Evolutionary conservation across 148 eudicot genomes (phyloP).

Genomic region (Silene latifolia): DNA sequence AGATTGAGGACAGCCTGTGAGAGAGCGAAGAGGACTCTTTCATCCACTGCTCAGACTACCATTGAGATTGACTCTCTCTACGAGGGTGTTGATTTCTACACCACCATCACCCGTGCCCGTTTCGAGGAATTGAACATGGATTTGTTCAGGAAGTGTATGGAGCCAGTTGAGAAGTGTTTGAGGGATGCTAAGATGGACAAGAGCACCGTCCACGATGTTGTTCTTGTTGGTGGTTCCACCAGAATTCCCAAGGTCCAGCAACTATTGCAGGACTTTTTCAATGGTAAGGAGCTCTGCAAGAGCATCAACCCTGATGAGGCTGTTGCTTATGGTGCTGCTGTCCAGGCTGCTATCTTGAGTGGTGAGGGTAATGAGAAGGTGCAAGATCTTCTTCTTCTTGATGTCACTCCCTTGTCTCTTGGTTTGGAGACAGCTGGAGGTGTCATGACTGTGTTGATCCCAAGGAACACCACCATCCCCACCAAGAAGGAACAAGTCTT

Average conservation of each 20-base stretch:
- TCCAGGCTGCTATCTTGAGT: conserved; percentile 35
- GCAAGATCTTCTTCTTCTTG: conserved; percentile 29
- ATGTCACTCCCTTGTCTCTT: conserved; percentile 29
- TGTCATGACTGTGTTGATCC: conserved; percentile 32
- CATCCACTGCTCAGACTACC: conserved; percentile 35
- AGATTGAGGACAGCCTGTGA: conserved; percentile 32
- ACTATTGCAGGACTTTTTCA: conserved; percentile 32
- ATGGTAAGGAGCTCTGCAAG: conserved; percentile 35
- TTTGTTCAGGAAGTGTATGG: conserved; percentile 35
- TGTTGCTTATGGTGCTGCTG: conserved; percentile 44
- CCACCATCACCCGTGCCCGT: conserved; percentile 35
- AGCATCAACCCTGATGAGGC: conserved; percentile 37
- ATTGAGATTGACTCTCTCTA: conserved; percentile 33
- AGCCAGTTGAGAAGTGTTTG: conserved; percentile 34
- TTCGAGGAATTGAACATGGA: conserved; percentile 36
- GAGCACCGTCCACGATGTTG: conserved; percentile 39
- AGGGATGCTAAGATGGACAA: conserved; percentile 41
- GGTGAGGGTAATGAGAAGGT: conserved; percentile 31
- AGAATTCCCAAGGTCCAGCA: conserved; percentile 40
- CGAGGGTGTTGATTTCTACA: conserved; percentile 33
- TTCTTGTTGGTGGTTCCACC: conserved; percentile 44
- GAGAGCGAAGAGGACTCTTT: conserved; percentile 37
- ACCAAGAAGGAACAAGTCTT: conserved; percentile 34
- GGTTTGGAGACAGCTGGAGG: conserved; percentile 32
- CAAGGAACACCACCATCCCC: conserved; percentile 34